A percentile compares a stretch with the other conserved stretches of the same genome.
phyloP scores from a whole-genome alignment of 2,329 filamentous ascomycete species.

The Teratosphaeria zuluensis region DNA sequence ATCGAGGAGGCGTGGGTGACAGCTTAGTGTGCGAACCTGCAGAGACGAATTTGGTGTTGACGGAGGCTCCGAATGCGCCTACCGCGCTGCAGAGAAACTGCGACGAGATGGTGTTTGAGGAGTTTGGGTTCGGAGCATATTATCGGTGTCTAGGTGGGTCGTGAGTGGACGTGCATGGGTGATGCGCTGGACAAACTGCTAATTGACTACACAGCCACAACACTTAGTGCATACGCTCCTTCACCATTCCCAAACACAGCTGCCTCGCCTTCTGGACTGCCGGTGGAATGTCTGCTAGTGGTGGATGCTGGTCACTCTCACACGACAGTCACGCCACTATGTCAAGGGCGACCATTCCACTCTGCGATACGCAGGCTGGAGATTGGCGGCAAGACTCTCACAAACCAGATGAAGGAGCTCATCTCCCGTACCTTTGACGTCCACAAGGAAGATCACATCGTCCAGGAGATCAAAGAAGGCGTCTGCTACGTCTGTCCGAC shows the following conservation, averaged over 20 bases:
- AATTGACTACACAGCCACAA: conserved; percentile 4
- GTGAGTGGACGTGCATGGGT: not conserved
- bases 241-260: conserved; percentile 27
- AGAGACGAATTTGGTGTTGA: conserved; percentile 74
- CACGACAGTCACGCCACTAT: conserved; percentile 79
- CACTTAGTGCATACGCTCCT: conserved; percentile 21
- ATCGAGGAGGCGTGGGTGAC: not conserved
- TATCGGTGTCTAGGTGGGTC: conserved; percentile 40
- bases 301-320: conserved; percentile 90
- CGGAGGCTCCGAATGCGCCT: conserved; percentile 77
- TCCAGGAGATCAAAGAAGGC: conserved; percentile 92
- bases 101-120: conserved; percentile 95
- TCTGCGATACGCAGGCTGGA: conserved; percentile 75
- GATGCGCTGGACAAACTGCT: not conserved
- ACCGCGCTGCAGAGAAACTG: conserved; percentile 76
- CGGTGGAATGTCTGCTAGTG: conserved; percentile 74
- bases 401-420: conserved; percentile 82
- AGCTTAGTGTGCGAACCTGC: conserved; percentile 55
- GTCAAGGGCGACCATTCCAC: conserved; percentile 72
- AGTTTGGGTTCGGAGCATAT: conserved; percentile 87
- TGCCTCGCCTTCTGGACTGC: conserved; percentile 28
- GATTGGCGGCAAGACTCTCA: conserved; percentile 84
- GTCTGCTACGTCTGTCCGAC: conserved; percentile 60
- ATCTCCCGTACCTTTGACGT: conserved; percentile 93
- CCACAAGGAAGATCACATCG: conserved; percentile 84